Evolutionary conservation across 2,329 filamentous ascomycete genomes (phyloP).

Genomic region (Mycosphaerella sp.): DNA sequence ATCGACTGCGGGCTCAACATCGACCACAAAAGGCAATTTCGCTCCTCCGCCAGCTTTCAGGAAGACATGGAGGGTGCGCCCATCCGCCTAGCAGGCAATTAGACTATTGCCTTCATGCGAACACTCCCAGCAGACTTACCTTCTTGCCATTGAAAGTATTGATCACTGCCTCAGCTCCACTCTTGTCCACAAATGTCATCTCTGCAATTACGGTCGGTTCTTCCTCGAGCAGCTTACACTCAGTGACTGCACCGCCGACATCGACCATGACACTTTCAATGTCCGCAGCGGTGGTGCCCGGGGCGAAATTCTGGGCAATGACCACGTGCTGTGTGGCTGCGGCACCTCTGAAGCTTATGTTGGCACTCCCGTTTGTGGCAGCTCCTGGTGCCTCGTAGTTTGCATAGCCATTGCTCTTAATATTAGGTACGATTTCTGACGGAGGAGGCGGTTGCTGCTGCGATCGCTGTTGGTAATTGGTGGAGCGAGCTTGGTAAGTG

Average conservation of each 20-base stretch:
- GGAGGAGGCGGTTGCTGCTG: conserved; percentile 29
- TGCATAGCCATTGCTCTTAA: conserved; percentile 28
- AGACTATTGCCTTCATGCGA: background rate
- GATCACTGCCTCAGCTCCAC: conserved; percentile 69
- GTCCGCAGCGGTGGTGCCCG: conserved; percentile 73
- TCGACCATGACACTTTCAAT: conserved; percentile 68
- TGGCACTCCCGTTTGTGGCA: conserved; percentile 33
- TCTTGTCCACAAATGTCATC: conserved; percentile 65
- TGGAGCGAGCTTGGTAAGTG: conserved; percentile 38
- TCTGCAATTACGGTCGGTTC: conserved; percentile 72
- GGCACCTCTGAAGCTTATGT: conserved; percentile 65
- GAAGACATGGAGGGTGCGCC: conserved; percentile 66
- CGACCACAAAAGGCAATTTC: conserved; percentile 16
- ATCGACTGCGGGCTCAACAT: conserved; percentile 22
- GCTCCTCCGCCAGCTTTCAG: conserved; percentile 20
- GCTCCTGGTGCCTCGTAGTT: conserved; percentile 27
- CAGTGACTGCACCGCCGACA: conserved; percentile 59
- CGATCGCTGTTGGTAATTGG: conserved; percentile 28
- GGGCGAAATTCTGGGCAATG: conserved; percentile 74
- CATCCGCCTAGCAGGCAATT: conserved; percentile 57
- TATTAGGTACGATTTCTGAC: conserved; percentile 27
- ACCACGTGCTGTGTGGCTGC: conserved; percentile 62
- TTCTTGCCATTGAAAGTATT: conserved; percentile 72
- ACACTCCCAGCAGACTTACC: conserved; percentile 42
- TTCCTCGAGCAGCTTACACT: conserved; percentile 59